phyloP scores from a whole-genome alignment of 148 eudicot species.

The Heliamphora exappendiculata region DNA sequence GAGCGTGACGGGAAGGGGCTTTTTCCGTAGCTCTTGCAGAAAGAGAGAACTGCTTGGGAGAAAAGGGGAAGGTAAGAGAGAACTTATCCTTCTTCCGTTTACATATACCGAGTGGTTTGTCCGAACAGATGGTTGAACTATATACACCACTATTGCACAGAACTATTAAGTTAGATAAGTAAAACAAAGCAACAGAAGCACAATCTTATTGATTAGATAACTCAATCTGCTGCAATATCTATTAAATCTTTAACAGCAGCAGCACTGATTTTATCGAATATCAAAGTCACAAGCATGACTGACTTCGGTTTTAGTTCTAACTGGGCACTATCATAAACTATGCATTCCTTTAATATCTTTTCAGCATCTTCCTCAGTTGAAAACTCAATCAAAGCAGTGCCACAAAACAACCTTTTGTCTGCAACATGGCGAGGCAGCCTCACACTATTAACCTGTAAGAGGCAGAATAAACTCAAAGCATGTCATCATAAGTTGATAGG shows the following conservation, averaged over 20 bases:
- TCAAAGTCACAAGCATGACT: slow-evolving; percentile 16
- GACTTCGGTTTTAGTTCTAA: slow-evolving; percentile 81
- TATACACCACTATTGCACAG: neutral
- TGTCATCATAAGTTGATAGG: neutral
- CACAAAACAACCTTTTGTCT: slow-evolving; percentile 64
- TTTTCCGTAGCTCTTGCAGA: too few relatives aligned
- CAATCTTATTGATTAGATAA: neutral
- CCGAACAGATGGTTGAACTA: too few relatives aligned
- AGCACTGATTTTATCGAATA: neutral
- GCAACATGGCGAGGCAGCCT: slow-evolving; percentile 83
- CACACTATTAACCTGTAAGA: slow-evolving; percentile 79
- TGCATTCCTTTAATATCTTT: slow-evolving; percentile 53
- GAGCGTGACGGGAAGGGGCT: too few relatives aligned
- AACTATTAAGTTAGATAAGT: neutral
- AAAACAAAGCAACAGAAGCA: neutral
- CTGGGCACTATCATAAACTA: slow-evolving; percentile 60
- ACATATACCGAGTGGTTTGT: too few relatives aligned
- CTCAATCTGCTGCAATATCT: neutral
- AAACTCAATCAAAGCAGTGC: slow-evolving; percentile 82
- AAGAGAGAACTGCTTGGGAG: too few relatives aligned
- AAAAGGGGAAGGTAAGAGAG: too few relatives aligned
- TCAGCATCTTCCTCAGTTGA: slow-evolving; percentile 76
- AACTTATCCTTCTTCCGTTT: too few relatives aligned
- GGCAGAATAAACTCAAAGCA: neutral
- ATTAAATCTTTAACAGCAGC: neutral